Evolutionary conservation across 495 filamentous ascomycete species (phyloP), one percentile per base, ranked within the genome.

Genomic region (Extremus antarcticus): DNA sequence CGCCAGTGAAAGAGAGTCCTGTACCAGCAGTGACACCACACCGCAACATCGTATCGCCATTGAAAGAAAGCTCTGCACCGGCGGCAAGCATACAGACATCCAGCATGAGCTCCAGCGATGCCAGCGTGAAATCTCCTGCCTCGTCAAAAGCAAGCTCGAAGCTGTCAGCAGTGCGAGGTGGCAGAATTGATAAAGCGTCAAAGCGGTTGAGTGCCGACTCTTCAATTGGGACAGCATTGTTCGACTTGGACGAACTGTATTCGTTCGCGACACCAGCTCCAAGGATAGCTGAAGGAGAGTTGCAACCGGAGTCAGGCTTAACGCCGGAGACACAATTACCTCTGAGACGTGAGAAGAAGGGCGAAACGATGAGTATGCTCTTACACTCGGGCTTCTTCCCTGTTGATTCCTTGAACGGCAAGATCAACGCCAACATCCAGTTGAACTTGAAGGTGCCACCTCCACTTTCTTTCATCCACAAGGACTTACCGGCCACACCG

Each of bases 351-450:
- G 15, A 46, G 1, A 20, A 20, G 7, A 45, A 48, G 23, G 57
- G 58, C n/a, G 58, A 61, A 43, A 61, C 50, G 20, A 57, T 61
- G 50, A 61, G 58, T 43, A 54, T 51, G 49, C 49, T 61, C 29
- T 43, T 61, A 1, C 53, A 61, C 19, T 25, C 54, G 3, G 58
- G 58, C 2, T 56, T 61, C 46, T 57, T 57, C 25, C 53, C 54
- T 2, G 19, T 11, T 11, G 51, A 51, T 13, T 17, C 8, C 3
- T n/a, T 32, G n/a, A 23, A 17, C n/a, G 15, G 23, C 8, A 39
- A 43, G 17, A 21, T 3, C 1, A 20, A 8, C 23, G 9, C 22
- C 24, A 25, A 47, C n/a, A 41, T 46, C n/a, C 25, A 41, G 32
- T 9, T 24, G 19, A 19, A 41, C 7, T 9, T 19, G 10, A 43